phyloP scores from a whole-genome alignment of 306 rosid species.

The Arachis hypogaea region DNA sequence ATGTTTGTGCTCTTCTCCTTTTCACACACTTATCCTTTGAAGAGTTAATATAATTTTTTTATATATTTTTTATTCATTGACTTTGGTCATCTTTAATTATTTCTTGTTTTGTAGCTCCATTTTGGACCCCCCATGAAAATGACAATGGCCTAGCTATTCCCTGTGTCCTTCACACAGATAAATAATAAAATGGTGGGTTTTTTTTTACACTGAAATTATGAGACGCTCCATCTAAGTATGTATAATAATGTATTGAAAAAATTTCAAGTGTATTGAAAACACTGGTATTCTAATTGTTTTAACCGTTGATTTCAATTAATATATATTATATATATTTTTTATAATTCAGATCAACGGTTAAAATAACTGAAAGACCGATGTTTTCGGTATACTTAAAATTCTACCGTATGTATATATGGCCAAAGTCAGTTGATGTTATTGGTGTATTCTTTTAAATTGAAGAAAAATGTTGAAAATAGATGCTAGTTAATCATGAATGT shows the following conservation, averaged over 20 bases:
- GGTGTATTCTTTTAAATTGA: slow-evolving; percentile 13
- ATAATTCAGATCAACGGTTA: too few relatives aligned
- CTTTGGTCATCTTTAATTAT: slow-evolving; percentile 26
- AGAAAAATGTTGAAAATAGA: background rate
- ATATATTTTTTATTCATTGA: background rate
- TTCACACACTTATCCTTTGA: background rate
- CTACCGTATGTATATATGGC: background rate
- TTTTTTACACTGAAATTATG: slow-evolving; percentile 25
- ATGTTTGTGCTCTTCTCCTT: slow-evolving; percentile 11
- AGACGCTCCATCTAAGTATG: slow-evolving; percentile 36
- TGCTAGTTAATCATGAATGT: too few relatives aligned
- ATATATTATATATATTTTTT: too few relatives aligned
- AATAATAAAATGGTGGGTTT: background rate
- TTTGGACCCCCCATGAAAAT: slow-evolving; percentile 43
- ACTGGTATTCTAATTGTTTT: too few relatives aligned
- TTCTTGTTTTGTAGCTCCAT: slow-evolving; percentile 33
- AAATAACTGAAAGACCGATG: too few relatives aligned
- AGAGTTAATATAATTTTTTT: slow-evolving; percentile 6
- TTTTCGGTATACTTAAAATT: too few relatives aligned
- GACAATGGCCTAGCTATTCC: slow-evolving; percentile 17
- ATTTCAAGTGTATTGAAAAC: too few relatives aligned
- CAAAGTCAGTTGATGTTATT: background rate
- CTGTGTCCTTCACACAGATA: slow-evolving; percentile 22
- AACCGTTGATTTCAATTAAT: too few relatives aligned
- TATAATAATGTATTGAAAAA: background rate